Evolutionary conservation across 2,329 filamentous ascomycete genomes (phyloP), one percentile per base, ranked within the genome.

Genomic region (Domatiomyces globalis): DNA sequence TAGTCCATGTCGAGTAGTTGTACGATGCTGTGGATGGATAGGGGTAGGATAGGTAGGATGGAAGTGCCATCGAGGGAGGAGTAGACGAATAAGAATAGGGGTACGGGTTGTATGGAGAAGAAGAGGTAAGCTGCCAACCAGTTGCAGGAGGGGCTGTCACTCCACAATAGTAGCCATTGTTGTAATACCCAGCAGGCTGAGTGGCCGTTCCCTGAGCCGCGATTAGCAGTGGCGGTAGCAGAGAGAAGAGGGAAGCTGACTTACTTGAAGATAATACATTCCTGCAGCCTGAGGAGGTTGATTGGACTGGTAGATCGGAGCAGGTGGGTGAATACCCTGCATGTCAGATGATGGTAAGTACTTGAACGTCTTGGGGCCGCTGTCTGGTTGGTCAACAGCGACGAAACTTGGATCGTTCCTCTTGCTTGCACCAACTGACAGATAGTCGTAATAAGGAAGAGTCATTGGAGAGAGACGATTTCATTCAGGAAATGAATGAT

Each of bases 321-420:
- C 58, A 45, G 58, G 58, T 45, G 57, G 58, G 52, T 59, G 57
- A 43, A 60, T 53, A 36, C 58, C 59, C 59, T 61, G 59, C 48
- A 15, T 1, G 12, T 39, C 33, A 39, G 33, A 39, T 39, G 33
- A 39, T 39, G 50, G 27, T 48, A 46, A 48, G 51, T 60, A 60
- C 43, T 52, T 46, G 46, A 52, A 60, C 12, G 58, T 55, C 12
- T 55, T 54, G 25, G 58, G 56, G 55, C 58, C 58, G 43, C 59
- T 53, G 18, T 51, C 54, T 19, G 52, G 55, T 19, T 57, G 43
- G 43, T 60, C 58, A 46, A 50, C 53, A 46, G 55, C 52, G 9
- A 54, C 51, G 4, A 50, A 36, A n/a, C 29, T 45, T 27, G 52
- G 48, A 45, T 51, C 45, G 27, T 57, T 54, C 48, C 49, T 25